These are phyloP conservation scores for Candolleomyces eurysporus DNA, from an alignment of 768 basidiomycete genomes.

Conservation along the genomic window DNA sequence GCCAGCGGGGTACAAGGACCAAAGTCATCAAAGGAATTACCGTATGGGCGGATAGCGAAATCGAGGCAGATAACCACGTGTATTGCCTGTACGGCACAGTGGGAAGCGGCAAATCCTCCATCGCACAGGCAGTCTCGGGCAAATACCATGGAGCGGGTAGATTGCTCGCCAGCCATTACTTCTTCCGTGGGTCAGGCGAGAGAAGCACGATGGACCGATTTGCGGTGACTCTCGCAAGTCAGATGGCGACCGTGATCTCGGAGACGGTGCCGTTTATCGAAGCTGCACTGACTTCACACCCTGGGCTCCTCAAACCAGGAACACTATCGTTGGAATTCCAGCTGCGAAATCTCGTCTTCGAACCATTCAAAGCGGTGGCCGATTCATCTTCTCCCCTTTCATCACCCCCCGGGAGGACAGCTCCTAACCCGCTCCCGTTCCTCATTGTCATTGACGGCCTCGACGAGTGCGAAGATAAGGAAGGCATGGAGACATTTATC, in stretches of 20 bases:
- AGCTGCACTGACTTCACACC: no score
- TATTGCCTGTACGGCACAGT: conserved; percentile 3
- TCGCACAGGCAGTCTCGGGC: conserved; percentile 1
- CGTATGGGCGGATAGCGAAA: background rate
- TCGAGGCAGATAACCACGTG: background rate
- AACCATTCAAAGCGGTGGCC: background rate
- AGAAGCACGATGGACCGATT: no score
- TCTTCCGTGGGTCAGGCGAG: no score
- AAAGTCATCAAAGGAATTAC: background rate
- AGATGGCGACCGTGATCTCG: no score
- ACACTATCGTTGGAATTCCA: background rate
- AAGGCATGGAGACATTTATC: background rate
- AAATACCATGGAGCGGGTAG: background rate
- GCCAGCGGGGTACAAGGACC: background rate
- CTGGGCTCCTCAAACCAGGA: no score
- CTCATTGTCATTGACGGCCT: conserved; percentile 3
- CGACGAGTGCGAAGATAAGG: background rate
- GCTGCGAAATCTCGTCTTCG: background rate
- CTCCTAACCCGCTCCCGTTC: background rate
- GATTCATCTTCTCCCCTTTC: no score
- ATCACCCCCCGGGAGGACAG: no score
- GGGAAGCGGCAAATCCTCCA: conserved; percentile 4
- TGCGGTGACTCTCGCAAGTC: no score
- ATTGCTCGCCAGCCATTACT: background rate
- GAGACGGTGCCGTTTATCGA: no score